phyloP scores from a whole-genome alignment of 2,329 filamentous ascomycete species.

The Phaeophleospora eucalypticola region DNA sequence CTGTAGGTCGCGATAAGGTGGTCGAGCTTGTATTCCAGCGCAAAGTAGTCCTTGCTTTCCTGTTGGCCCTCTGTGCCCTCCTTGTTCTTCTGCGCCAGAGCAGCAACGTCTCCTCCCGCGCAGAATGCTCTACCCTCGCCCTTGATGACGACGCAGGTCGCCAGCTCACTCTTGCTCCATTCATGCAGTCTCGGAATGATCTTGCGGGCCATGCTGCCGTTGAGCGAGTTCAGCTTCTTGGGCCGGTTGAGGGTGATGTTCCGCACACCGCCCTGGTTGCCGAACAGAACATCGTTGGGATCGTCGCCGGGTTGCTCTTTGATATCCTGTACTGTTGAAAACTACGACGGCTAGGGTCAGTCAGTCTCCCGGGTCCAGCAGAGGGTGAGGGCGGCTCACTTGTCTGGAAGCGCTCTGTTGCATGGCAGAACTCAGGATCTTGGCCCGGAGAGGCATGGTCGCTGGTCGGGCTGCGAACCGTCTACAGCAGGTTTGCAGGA shows the following conservation, averaged over 20 bases:
- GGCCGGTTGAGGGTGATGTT: slow-evolving; percentile 93
- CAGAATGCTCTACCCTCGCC: slow-evolving; percentile 85
- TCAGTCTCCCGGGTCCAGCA: slow-evolving; percentile 22
- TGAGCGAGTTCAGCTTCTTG: slow-evolving; percentile 84
- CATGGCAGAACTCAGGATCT: slow-evolving; percentile 20
- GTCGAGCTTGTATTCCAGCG: slow-evolving; percentile 90
- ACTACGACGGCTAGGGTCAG: slow-evolving; percentile 31
- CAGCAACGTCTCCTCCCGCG: slow-evolving; percentile 84
- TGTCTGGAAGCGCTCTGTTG: slow-evolving; percentile 18
- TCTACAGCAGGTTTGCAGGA: slow-evolving; percentile 40
- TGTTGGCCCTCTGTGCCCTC: slow-evolving; percentile 65
- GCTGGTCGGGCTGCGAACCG: slow-evolving; percentile 37
- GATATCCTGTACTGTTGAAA: slow-evolving; percentile 27
- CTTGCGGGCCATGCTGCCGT: slow-evolving; percentile 91
- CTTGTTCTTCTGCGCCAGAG: slow-evolving; percentile 70
- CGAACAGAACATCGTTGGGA: slow-evolving; percentile 88
- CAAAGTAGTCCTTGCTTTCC: slow-evolving; percentile 80
- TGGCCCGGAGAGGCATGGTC: slow-evolving; percentile 77
- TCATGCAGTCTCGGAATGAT: slow-evolving; percentile 84
- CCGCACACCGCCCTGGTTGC: slow-evolving; percentile 80
- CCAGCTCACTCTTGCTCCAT: slow-evolving; percentile 92
- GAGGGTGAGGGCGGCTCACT: slow-evolving; percentile 11
- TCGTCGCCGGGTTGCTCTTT: slow-evolving; percentile 66
- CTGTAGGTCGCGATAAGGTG: slow-evolving; percentile 89
- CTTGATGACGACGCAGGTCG: slow-evolving; percentile 88